A percentile compares a stretch with the other conserved stretches of the same genome.
These are phyloP conservation scores for Saitozyma podzolica DNA, from an alignment of 768 basidiomycete species.

Conservation along the genomic window DNA sequence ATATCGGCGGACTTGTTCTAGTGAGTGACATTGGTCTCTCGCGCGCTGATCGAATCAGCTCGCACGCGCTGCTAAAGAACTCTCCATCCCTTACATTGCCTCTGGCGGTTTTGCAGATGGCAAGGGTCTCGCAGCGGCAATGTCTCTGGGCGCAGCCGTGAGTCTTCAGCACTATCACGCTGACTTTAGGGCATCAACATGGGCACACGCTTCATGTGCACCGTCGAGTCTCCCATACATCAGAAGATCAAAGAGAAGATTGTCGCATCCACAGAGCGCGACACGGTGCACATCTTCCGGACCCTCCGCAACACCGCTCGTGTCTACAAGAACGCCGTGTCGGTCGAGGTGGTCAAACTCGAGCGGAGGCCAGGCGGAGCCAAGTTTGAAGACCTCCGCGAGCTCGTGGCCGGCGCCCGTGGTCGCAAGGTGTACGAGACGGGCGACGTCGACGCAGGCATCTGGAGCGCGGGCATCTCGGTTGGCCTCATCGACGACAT, in stretches of 20 bases:
- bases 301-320: conserved; percentile 38
- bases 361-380: conserved; percentile 79
- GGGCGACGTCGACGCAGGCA: conserved; percentile 82
- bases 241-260: conserved; percentile 88
- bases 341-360: conserved; percentile 78
- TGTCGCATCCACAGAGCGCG: conserved; percentile 74
- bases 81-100: conserved; percentile 81
- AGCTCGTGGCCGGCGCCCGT: conserved; percentile 57
- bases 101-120: conserved; percentile 89
- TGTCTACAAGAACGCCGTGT: conserved; percentile 64
- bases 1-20: conserved; percentile 82
- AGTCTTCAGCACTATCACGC: conserved; percentile 44
- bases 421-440: conserved; percentile 64
- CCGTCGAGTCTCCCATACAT: conserved; percentile 84
- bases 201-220: conserved; percentile 93
- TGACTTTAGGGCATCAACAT: conserved; percentile 74
- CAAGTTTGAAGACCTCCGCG: conserved; percentile 79
- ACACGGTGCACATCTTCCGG: conserved; percentile 84
- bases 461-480: conserved; percentile 63
- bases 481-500: conserved; percentile 70
- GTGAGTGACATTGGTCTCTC: conserved; percentile 54
- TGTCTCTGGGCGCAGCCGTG: conserved; percentile 78
- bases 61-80: conserved; percentile 79
- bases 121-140: conserved; percentile 75
- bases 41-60: conserved; percentile 58